Evolutionary conservation across 2,329 filamentous ascomycete species (phyloP), one percentile per base, ranked within the genome.

Genomic region (Nemania bipapillata): DNA sequence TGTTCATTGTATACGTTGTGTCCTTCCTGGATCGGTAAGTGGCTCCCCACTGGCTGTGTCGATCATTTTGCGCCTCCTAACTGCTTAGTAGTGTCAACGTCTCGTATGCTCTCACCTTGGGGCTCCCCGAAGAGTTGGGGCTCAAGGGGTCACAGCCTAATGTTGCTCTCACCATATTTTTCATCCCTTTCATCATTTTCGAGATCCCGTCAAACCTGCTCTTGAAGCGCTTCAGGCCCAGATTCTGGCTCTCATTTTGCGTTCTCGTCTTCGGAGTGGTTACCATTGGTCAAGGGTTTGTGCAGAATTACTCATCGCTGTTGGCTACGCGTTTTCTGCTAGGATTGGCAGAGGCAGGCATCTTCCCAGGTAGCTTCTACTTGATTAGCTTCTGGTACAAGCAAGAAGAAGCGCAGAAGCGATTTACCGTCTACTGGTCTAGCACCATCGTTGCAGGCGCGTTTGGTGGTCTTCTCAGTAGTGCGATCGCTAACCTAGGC

Each of bases 361-460:
- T 76, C 12, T 77, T 77, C 57, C 75, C 75, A 2, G 75, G 74
- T 1, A 70, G 76, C 32, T 77, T 75, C 57, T 70, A 77, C 2
- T 76, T 77, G 73, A 83, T 94, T 20, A 93, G 91, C 0, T 86
- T 93, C 72, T 93, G 92, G 82, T 94, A 94, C 80, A 91, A 88
- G 54, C 91, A 91, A 75, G 84, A 86, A 30, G 91, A 94, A 79
- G 85, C 93, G 1, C 91, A 90, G 4, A 80, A 93, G 49, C 87
- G 92, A 2, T 89, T 93, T 2, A 90, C 90, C 1, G 93, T 92
- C 73, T 84, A 94, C 0, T 93, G 93, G 75, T 89, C 91, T 58
- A 87, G 85, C 50, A 87, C 91, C 1, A 91, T 92, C 1, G 82
- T 92, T 3, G 90, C 91, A 0, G 92, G 92, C 2, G 91, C 90